Evolutionary conservation across 768 basidiomycete genomes (phyloP).

Genomic region (Boletus edulis): DNA sequence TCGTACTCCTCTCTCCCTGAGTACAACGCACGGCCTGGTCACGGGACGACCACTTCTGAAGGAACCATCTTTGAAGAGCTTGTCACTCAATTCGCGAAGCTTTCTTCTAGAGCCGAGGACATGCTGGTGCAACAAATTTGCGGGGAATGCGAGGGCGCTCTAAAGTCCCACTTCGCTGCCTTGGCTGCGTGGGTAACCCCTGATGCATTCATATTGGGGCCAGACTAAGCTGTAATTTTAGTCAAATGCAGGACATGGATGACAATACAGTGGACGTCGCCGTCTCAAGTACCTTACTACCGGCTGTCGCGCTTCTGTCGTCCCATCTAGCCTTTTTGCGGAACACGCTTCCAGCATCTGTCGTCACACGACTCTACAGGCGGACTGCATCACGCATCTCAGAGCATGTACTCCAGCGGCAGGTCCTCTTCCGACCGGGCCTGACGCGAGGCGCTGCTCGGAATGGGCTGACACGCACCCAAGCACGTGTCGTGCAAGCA

Average conservation of each 20-base stretch:
- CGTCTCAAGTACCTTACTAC: conserved; percentile 69
- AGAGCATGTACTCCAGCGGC: conserved; percentile 79
- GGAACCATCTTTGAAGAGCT: conserved; percentile 81
- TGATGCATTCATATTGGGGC: background rate
- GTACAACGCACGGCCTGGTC: conserved; percentile 20
- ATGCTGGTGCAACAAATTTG: conserved; percentile 84
- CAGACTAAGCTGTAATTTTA: background rate
- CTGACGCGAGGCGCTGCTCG: conserved; percentile 41
- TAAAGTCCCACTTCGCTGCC: conserved; percentile 70
- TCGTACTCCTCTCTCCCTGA: conserved; percentile 51
- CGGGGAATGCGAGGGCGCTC: conserved; percentile 72
- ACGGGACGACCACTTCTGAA: conserved; percentile 38
- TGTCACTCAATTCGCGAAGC: conserved; percentile 56
- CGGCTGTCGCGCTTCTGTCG: conserved; percentile 76
- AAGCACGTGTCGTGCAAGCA: conserved; percentile 59
- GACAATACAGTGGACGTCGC: conserved; percentile 34
- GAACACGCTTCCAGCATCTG: conserved; percentile 55
- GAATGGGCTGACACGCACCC: conserved; percentile 28
- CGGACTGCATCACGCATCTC: conserved; percentile 67
- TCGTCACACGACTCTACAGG: conserved; percentile 67
- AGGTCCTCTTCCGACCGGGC: conserved; percentile 74
- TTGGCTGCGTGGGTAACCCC: conserved; percentile 38
- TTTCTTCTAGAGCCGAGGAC: conserved; percentile 75
- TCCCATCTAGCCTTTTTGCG: conserved; percentile 73
- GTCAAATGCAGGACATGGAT: conserved; percentile 5